Evolutionary conservation across 1,139 yeast genomes (phyloP).

Genomic region (Eremothecium cymbalariae): DNA sequence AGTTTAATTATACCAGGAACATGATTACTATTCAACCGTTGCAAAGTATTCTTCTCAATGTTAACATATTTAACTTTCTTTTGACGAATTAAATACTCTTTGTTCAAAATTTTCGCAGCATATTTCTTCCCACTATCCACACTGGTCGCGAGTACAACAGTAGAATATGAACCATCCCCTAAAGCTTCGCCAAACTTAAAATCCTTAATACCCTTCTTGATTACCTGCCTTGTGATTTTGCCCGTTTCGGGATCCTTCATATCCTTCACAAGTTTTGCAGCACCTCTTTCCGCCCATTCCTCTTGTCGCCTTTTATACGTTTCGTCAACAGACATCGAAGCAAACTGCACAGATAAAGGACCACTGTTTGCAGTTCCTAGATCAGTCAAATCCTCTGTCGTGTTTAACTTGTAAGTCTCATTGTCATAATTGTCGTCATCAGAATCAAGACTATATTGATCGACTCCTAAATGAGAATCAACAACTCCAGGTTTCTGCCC

Average conservation of each 20-base stretch:
- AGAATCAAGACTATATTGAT: too few relatives aligned
- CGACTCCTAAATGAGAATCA: too few relatives aligned
- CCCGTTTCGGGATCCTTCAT: constrained; percentile 41
- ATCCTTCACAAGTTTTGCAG: constrained; percentile 44
- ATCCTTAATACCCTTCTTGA: constrained; percentile 52
- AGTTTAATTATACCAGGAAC: constrained; percentile 57
- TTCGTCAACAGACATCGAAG: constrained; percentile 13
- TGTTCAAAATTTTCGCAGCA: constrained; percentile 69
- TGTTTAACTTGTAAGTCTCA: too few relatives aligned
- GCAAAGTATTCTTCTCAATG: constrained; percentile 68
- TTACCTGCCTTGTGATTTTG: constrained; percentile 37
- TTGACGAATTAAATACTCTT: constrained; percentile 67
- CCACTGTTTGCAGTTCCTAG: too few relatives aligned
- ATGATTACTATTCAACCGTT: constrained; percentile 53
- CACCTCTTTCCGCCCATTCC: constrained; percentile 38
- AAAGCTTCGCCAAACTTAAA: constrained; percentile 63
- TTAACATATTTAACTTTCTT: constrained; percentile 74
- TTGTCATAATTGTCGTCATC: too few relatives aligned
- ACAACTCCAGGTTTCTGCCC: too few relatives aligned
- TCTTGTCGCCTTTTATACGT: constrained; percentile 20
- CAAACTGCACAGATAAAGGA: too few relatives aligned
- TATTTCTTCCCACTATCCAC: constrained; percentile 46
- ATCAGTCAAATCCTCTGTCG: constrained; percentile 14
- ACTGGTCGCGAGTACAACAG: constrained; percentile 64
- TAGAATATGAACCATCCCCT: constrained; percentile 79